Percentiles rank a stretch among this genome's conserved stretches.
phyloP scores from a whole-genome alignment of 2,329 filamentous ascomycete genomes.

The Ceratocystis lukuohia region DNA sequence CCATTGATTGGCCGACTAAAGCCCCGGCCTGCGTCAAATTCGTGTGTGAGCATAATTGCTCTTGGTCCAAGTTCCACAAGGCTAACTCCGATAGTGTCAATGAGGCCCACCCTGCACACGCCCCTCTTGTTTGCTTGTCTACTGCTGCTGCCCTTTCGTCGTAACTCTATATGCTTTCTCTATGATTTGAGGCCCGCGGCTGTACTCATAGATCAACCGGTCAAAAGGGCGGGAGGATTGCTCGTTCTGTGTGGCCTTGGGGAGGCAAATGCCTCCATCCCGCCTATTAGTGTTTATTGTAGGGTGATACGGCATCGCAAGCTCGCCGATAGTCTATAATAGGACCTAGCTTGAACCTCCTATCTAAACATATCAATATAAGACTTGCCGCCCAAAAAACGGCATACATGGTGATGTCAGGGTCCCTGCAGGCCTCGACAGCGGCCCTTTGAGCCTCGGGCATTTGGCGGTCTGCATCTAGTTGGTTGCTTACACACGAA shows the following conservation, averaged over 20 bases:
- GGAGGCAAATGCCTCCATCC: neutral
- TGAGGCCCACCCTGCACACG: slow-evolving; percentile 8
- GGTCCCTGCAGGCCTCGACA: neutral
- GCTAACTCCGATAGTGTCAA: neutral
- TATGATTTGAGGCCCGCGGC: neutral
- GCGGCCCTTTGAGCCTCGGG: neutral
- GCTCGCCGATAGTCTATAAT: neutral
- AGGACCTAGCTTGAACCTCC: neutral
- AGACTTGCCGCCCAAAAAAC: neutral
- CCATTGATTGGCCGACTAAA: slow-evolving; percentile 7
- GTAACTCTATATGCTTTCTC: slow-evolving; percentile 3
- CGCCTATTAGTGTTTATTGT: neutral
- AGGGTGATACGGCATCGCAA: neutral
- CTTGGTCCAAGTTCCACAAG: slow-evolving; percentile 8
- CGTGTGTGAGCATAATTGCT: slow-evolving; percentile 1
- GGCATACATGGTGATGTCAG: neutral
- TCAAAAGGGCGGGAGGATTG: neutral
- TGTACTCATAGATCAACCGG: neutral
- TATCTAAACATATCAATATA: neutral
- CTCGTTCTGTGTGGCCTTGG: neutral
- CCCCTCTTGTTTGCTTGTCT: neutral
- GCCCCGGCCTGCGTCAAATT: neutral
- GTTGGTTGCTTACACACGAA: neutral
- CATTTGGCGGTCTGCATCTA: neutral
- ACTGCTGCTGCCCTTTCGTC: neutral